Evolutionary conservation across 345 rosid genomes (phyloP), one percentile per base, ranked within the genome.

Genomic region (Pelargonium nanum): DNA sequence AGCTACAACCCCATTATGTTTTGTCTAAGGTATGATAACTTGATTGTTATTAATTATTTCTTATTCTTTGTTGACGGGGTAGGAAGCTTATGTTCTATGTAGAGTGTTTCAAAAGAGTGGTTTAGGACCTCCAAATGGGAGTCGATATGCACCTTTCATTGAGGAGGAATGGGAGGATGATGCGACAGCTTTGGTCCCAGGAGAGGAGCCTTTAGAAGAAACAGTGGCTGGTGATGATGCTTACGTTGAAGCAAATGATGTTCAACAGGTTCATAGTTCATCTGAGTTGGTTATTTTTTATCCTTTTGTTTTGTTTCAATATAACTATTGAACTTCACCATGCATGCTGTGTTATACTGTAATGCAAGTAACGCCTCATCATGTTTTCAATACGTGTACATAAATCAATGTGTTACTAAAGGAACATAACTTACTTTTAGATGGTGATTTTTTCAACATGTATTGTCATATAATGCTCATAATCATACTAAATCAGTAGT

Each of bases 71-170:
- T 63, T 57, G 63, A 25, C 67, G 75, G 70, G 68, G 77, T 67
- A 77, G 73, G 93, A 85, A 44, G 65, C 80, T 0, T 92, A 83
- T 70, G 98, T 91, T 28, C 79, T 91, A 21, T 91, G 98, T 73
- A 83, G 92, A 79, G 82, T 91, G 59, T 92, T 92, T 63, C 91
- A 81, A 72, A 92, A 92, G 88, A 82, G 82, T 64, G 83, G 85
- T 68, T 83, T 88, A 61, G 98, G 98, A 61, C 95, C 98, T 32
- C 98, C 96, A 22, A 86, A 77, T 57, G 96, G 86, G 64, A 83
- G 80, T 56, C 80, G 89, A 28, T 85, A 88, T 75, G 96, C 96
- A 0, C 92, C 90, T 1, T 88, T 85, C 57, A 20, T 80, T 30
- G 92, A 88, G 69, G 96, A 82, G 62, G 92, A 88, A 74, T 85